Evolutionary conservation across 257 asterid species (phyloP), one percentile per base, ranked within the genome.

Genomic region (Capsicum pubescens): DNA sequence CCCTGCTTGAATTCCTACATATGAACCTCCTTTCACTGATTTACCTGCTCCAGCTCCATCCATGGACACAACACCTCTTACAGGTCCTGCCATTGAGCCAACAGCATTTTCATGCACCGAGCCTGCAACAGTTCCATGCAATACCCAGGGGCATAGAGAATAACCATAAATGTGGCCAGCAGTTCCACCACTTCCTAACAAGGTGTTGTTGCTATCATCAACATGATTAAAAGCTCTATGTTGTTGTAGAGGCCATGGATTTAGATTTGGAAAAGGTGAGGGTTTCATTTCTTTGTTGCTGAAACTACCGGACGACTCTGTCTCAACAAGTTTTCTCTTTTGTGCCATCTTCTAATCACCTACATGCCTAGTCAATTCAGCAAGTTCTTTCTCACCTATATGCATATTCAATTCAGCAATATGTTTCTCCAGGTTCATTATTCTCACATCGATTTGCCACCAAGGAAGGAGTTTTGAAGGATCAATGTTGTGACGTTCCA

Each of bases 401-500:
- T 71, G 79, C 79, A 9, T 71, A 71, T 44, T n/a, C 8, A 71
- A 71, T 17, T 9, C 79, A 71, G 39, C 3, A 71, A 71, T 88
- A 2, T 91, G 94, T 79, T 87, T 90, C 86, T 95, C 92, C 87
- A 93, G 85, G 87, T 80, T 84, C 77, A 81, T 32, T 13, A 94
- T 93, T 82, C 84, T 90, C 68, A 90, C 92, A 21, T 80, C 84
- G 81, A 95, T 86, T 89, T 95, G 95, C 97, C 98, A 95, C 56
- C 94, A 97, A 1, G 98, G 89, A 84, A 95, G 91, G 68, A 92
- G 86, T 85, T 90, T 88, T 9, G 91, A 69, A 11, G 90, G 86
- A 85, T 94, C 97, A 80, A 94, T 85, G 9, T 88, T 89, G 86
- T 95, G 97, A 83, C 89, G 81, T 86, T 85, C 92, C 88, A 93